These are phyloP conservation scores for Xerocomellus amylosporus DNA, from an alignment of 768 basidiomycete species.

Conservation along the genomic window DNA sequence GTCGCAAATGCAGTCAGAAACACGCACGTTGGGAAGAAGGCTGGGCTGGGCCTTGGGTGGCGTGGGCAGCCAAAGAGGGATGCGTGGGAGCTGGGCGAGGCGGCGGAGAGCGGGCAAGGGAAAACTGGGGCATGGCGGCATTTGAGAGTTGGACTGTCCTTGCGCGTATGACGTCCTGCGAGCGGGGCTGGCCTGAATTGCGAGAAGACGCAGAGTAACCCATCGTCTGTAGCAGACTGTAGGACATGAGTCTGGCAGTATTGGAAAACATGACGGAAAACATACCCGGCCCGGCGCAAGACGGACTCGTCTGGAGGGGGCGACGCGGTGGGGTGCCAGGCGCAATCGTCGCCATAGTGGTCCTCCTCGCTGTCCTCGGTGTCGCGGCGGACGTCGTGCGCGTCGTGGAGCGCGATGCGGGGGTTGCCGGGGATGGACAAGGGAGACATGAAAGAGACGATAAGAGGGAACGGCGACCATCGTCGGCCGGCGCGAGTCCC, in stretches of 20 bases:
- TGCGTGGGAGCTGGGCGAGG: neutral
- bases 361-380: neutral
- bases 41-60: slow-evolving; percentile 17
- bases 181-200: slow-evolving; percentile 39
- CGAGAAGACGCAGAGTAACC: slow-evolving; percentile 38
- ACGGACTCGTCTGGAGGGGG: slow-evolving; percentile 39
- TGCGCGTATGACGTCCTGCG: slow-evolving; percentile 62
- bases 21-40: slow-evolving; percentile 28
- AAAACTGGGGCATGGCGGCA: slow-evolving; percentile 33
- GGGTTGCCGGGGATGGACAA: neutral
- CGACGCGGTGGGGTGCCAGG: slow-evolving; percentile 14
- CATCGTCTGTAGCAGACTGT: slow-evolving; percentile 56
- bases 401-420: neutral
- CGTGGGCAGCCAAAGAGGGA: slow-evolving; percentile 6
- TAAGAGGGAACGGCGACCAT: neutral
- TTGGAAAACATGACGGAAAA: slow-evolving; percentile 3
- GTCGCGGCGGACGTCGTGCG: neutral
- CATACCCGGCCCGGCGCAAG: slow-evolving; percentile 56
- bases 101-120: neutral
- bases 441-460: slow-evolving; percentile 11
- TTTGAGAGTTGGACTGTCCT: slow-evolving; percentile 65
- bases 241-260: neutral
- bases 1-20: slow-evolving; percentile 3
- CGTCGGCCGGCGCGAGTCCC: neutral
- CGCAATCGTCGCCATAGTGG: slow-evolving; percentile 12